Base-by-base conservation (phyloP, 345 rosid species). In the Tarenaya hassleriana region DNA sequence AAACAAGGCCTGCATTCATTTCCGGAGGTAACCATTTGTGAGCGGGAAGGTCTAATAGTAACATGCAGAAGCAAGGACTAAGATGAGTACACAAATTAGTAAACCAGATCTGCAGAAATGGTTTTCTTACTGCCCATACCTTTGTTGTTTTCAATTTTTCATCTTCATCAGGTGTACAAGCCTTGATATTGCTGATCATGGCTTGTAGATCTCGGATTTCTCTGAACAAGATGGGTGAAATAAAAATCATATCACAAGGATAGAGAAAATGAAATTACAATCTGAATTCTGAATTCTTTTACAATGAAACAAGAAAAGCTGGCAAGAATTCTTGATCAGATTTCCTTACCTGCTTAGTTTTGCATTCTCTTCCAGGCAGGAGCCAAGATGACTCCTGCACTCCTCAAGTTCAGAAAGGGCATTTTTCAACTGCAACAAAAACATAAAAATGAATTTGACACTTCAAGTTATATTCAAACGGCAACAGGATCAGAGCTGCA, bases 341-440 rank as follows among this genome's bases (percentile, higher is more conserved):
- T 39, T 49, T 50, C 20, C 83, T 72, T 43, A 86, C 95, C 92
- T 75, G 12, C 68, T 67, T 52, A 91, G 83, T 60, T 76, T 80
- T 56, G 75, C 76, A 70, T 91, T 91, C 50, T 91, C 92, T 65
- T 84, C 84, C 24, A 87, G 58, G 75, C 90, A 91, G 70, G 80
- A 72, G 52, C 55, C 77, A 41, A 87, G 78, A 41, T 74, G 79
- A 55, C n/a, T 14, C 60, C 75, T 79, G 79, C 96, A 82, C 56
- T 76, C 77, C 62, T 87, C 92, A 54, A 84, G 70, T 72, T 91
- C 86, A 48, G 51, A 56, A 32, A 52, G 56, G 39, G 89, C 75
- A 47, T 58, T 80, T 66, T 75, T 68, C 69, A 87, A 64, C 89
- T 87, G 83, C 38, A 58, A 69, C 9, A 48, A 58, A 55, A 47